Evolutionary conservation across 805 yeast genomes (phyloP).

Genomic region (Lipomyces starkeyi): DNA sequence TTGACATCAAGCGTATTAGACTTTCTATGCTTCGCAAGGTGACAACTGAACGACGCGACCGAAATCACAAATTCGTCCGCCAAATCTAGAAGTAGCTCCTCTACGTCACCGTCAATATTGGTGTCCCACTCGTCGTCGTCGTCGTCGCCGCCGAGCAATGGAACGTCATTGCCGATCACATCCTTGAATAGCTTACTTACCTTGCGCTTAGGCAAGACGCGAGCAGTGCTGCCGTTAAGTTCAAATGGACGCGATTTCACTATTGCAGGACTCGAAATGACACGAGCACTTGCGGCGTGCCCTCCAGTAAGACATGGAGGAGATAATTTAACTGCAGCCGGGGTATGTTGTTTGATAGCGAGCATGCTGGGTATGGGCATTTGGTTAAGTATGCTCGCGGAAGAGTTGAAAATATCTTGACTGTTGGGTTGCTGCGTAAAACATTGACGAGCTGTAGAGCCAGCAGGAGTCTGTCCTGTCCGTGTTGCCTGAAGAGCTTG

Average conservation of each 20-base stretch:
- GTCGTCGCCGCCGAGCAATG: conserved; percentile 47
- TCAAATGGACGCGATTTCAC: conserved; percentile 82
- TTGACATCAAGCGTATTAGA: conserved; percentile 83
- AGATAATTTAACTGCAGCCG: conserved; percentile 68
- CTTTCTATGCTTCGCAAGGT: conserved; percentile 92
- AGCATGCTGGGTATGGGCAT: conserved; percentile 67
- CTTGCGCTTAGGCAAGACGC: conserved; percentile 88
- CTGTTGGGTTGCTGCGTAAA: conserved; percentile 46
- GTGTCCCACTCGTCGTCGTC: conserved; percentile 95
- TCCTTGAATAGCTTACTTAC: conserved; percentile 82
- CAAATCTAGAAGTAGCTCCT: conserved; percentile 83
- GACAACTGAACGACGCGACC: conserved; percentile 91
- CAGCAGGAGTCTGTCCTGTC: conserved; percentile 29
- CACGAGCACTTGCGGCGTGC: conserved; percentile 70
- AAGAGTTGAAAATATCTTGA: conserved; percentile 49
- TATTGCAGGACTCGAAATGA: conserved; percentile 76
- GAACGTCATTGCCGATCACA: conserved; percentile 51
- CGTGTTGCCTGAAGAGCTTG: conserved; percentile 19
- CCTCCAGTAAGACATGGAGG: conserved; percentile 89
- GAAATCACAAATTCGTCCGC: conserved; percentile 95
- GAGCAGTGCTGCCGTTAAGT: conserved; percentile 52
- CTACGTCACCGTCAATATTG: conserved; percentile 92
- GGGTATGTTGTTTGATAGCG: conserved; percentile 66
- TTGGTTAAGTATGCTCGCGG: conserved; percentile 40
- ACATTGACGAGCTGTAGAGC: conserved; percentile 43